Evolutionary conservation across 768 basidiomycete genomes (phyloP).

Genomic region (Basidioascus undulatus): DNA sequence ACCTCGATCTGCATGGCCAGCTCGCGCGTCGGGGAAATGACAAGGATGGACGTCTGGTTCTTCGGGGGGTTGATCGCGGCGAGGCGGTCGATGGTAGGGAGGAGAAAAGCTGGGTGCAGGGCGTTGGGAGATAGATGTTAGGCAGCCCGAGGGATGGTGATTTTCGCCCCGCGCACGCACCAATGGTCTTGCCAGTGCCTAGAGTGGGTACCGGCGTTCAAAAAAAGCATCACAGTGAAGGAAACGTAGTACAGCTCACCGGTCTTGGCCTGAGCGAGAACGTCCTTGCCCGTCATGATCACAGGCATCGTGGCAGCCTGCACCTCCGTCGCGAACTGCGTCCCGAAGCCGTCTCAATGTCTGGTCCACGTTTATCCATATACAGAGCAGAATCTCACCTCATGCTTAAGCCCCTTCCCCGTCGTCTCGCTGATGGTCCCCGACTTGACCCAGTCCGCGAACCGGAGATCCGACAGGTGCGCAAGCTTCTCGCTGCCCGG

Average conservation of each 20-base stretch:
- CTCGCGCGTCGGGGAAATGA: slow-evolving; percentile 22
- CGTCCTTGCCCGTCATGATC: slow-evolving; percentile 1
- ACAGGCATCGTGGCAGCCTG: slow-evolving; percentile 11
- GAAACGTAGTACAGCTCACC: no score
- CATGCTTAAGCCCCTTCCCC: background rate
- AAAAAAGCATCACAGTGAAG: no score
- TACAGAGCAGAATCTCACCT: no score
- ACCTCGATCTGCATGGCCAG: slow-evolving; percentile 20
- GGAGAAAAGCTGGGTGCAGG: no score
- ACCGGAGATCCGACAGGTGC: background rate
- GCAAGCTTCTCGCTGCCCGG: no score
- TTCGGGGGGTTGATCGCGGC: slow-evolving; percentile 8
- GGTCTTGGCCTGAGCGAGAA: slow-evolving; percentile 14
- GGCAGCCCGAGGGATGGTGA: no score
- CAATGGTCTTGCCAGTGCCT: slow-evolving; percentile 33
- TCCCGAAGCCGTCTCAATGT: no score
- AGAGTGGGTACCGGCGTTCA: no score
- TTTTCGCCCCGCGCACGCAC: no score
- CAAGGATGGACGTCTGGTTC: slow-evolving; percentile 14
- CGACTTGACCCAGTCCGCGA: background rate
- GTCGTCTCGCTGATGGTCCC: slow-evolving; percentile 1
- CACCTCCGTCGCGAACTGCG: no score
- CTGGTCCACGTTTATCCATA: no score
- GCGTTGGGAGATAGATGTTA: no score
- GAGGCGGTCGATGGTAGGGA: slow-evolving; percentile 20